phyloP scores from a whole-genome alignment of 805 yeast genomes.

The Pichia occidentalis region DNA sequence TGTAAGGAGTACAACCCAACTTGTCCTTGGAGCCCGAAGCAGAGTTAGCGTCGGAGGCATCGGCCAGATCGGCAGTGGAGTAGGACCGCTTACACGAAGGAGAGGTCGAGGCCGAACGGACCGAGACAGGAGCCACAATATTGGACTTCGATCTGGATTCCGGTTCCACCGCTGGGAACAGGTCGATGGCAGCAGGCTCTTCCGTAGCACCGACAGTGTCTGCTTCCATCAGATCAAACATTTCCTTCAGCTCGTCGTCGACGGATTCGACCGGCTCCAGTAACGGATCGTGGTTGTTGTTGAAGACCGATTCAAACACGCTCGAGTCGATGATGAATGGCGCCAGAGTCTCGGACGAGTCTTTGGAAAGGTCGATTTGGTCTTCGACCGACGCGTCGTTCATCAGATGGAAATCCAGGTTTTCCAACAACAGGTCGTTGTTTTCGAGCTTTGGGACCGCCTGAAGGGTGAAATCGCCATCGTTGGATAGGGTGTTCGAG shows the following conservation, averaged over 20 bases:
- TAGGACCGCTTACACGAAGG: conserved; percentile 20
- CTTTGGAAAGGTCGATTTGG: neutral
- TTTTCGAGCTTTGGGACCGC: conserved; percentile 7
- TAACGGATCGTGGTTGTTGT: conserved; percentile 50
- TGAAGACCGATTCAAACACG: conserved; percentile 47
- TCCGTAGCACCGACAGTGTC: conserved; percentile 2
- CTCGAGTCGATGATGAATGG: conserved; percentile 49
- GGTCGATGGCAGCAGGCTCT: conserved; percentile 1
- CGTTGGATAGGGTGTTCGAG: neutral
- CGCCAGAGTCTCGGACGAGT: conserved; percentile 35
- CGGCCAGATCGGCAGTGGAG: conserved; percentile 15
- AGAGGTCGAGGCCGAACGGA: conserved; percentile 5
- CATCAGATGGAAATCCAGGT: conserved; percentile 7
- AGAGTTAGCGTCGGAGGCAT: neutral
- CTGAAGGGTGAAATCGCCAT: conserved; percentile 6
- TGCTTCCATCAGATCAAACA: conserved; percentile 6
- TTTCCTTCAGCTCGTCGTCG: conserved; percentile 11
- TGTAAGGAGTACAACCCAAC: conserved; percentile 69
- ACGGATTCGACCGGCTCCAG: conserved; percentile 29
- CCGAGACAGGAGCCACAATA: conserved; percentile 6
- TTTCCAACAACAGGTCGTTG: conserved; percentile 9
- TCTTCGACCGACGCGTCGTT: neutral
- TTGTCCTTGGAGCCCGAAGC: conserved; percentile 40
- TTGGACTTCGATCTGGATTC: conserved; percentile 13
- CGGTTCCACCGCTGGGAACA: neutral